A percentile compares a stretch with the other conserved stretches of the same genome.
Conservation (phyloP, 2,329 filamentous ascomycete genomes). For the Apiospora marii region DNA sequence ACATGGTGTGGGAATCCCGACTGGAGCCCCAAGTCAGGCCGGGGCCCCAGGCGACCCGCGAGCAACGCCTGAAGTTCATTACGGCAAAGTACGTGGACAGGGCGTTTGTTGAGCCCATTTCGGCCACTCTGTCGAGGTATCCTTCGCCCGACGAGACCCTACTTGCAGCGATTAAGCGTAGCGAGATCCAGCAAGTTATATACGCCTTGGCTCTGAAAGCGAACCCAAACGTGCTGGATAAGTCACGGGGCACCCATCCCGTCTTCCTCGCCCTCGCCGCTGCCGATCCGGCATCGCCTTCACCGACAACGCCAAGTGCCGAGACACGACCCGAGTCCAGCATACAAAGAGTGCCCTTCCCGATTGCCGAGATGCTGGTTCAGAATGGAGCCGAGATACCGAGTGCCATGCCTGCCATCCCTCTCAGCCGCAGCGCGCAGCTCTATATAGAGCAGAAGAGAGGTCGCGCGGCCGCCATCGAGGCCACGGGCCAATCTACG, state of each 20-base stretch:
- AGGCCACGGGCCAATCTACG: conserved; percentile 55
- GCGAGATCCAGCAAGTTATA: conserved; percentile 92
- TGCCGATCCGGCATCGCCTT: conserved; percentile 86
- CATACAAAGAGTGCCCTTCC: conserved; percentile 73
- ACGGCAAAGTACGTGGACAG: conserved; percentile 92
- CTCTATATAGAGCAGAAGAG: conserved; percentile 85
- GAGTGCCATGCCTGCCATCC: conserved; percentile 76
- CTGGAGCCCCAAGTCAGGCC: conserved; percentile 80
- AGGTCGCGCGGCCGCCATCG: conserved; percentile 53
- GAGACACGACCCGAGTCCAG: conserved; percentile 50
- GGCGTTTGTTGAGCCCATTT: conserved; percentile 80
- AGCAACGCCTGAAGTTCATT: conserved; percentile 94
- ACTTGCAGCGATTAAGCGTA: conserved; percentile 92
- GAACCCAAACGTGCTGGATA: conserved; percentile 87
- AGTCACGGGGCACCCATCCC: conserved; percentile 85
- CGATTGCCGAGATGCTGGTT: conserved; percentile 87
- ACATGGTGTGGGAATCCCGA: conserved; percentile 94
- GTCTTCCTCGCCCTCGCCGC: conserved; percentile 92
- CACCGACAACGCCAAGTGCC: conserved; percentile 48
- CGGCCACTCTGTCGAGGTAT: conserved; percentile 77
- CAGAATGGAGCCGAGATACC: conserved; percentile 96
- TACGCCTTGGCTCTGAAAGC: conserved; percentile 87
- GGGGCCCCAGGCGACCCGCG: conserved; percentile 77
- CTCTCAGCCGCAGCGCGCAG: conserved; percentile 80
- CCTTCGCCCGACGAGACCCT: conserved; percentile 85